Evolutionary conservation across 139 green algal species (phyloP), one percentile per base, ranked within the genome.

Genomic region (Trebouxia sp.): DNA sequence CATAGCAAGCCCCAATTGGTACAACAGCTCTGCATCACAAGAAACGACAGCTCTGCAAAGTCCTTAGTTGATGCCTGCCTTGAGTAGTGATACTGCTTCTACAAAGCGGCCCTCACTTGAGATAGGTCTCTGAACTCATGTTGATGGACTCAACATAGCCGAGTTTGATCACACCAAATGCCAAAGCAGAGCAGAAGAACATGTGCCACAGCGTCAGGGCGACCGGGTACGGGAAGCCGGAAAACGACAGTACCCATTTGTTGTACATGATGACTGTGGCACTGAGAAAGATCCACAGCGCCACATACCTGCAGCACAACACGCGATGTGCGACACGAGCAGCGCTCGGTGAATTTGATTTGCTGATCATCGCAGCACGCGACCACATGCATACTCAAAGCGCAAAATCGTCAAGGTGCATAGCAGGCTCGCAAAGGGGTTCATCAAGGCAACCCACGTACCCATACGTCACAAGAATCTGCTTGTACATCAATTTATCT

Each of bases 1-100:
- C 93, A 85, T 98, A 99, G 48, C 97, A 93, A 11, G 94, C 86
- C 24, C 94, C 93, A 28, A 98, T 97, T 7, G 95, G 95, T 9
- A 98, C 81, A n/a, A 97, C 94, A 32, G 78, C 78, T 42, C 42
- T 74, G 38, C 26, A 55, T 37, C 32, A 48, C 50, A 58, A n/a
- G 50, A 3, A 17, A 58, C 3, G 50, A 17, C 50, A 58, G 20
- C 50, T 58, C 20, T 58, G 20, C 22, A 22, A 17, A 58, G 50
- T 17, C 50, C 50, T 58, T 17, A 17, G 20, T n/a, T n/a, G n/a
- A n/a, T n/a, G n/a, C n/a, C n/a, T n/a, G n/a, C n/a, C n/a, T n/a
- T n/a, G n/a, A n/a, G n/a, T n/a, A n/a, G n/a, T n/a, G n/a, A n/a
- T n/a, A n/a, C n/a, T n/a, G n/a, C n/a, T n/a, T n/a, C n/a, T n/a